Evolutionary conservation across 2,329 filamentous ascomycete genomes (phyloP).

Genomic region (Clarireedia homoeocarpa): DNA sequence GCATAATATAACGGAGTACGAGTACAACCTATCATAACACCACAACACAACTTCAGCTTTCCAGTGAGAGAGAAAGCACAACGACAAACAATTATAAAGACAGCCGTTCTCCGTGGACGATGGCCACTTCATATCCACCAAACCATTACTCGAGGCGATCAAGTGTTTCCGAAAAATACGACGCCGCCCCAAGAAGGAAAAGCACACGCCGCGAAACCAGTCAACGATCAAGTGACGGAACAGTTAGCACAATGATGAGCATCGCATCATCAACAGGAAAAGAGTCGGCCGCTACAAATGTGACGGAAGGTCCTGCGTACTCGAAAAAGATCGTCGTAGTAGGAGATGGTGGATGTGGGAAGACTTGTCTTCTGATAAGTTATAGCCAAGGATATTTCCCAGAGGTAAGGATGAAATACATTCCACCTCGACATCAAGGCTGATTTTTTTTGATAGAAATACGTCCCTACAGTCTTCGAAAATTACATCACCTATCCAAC

Average conservation of each 20-base stretch:
- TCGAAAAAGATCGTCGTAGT: conserved; percentile 99
- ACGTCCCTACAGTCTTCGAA: conserved; percentile 97
- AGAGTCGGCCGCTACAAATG: conserved; percentile 72
- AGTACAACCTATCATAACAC: not conserved
- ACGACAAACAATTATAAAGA: no score
- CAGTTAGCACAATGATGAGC: conserved; percentile 78
- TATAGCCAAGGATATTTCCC: conserved; percentile 99
- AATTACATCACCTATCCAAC: conserved; percentile 99
- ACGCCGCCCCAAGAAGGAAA: conserved; percentile 23
- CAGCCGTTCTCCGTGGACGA: not conserved
- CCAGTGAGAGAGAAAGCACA: not conserved
- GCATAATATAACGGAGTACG: not conserved
- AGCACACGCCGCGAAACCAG: conserved; percentile 27
- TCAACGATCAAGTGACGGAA: conserved; percentile 72
- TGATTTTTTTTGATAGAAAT: conserved; percentile 61
- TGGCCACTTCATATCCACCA: conserved; percentile 28
- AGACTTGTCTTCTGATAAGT: conserved; percentile 96
- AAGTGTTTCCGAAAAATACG: conserved; percentile 27
- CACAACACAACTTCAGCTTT: not conserved
- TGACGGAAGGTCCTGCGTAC: conserved; percentile 85
- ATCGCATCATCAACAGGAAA: conserved; percentile 58
- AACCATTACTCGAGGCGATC: conserved; percentile 22
- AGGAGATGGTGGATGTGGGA: conserved; percentile 94
- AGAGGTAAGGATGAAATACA: conserved; percentile 55
- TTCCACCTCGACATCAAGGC: not conserved